phyloP scores from a whole-genome alignment of 768 basidiomycete species.

The Panus rudis region DNA sequence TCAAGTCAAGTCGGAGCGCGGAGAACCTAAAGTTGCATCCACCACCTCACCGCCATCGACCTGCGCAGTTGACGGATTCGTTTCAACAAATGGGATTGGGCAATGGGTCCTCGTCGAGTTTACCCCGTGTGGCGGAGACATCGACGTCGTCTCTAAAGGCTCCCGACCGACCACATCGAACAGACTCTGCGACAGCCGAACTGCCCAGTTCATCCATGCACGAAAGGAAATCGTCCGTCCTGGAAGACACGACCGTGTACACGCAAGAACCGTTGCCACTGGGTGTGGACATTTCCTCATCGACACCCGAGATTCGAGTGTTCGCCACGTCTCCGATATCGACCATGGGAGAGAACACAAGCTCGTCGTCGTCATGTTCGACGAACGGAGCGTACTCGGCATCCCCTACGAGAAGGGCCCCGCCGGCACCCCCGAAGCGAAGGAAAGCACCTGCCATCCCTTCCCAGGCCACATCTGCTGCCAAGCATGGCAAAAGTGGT shows the following conservation, averaged over 20 bases:
- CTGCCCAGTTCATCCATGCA: slow-evolving; percentile 3
- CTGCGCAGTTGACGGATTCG: slow-evolving; percentile 21
- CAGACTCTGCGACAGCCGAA: slow-evolving; percentile 15
- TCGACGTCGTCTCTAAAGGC: slow-evolving; percentile 4
- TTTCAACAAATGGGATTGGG: slow-evolving; percentile 16
- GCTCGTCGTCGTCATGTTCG: slow-evolving; percentile 5
- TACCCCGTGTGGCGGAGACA: slow-evolving; percentile 19
- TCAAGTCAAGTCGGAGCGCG: slow-evolving; percentile 62
- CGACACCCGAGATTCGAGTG: slow-evolving; percentile 7
- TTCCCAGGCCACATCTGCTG: too few species aligned
- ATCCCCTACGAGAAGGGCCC: slow-evolving; percentile 28
- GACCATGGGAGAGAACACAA: background rate
- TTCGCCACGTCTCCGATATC: slow-evolving; percentile 3
- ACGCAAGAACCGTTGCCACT: slow-evolving; percentile 8
- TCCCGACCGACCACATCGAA: slow-evolving; percentile 8
- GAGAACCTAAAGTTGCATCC: slow-evolving; percentile 45
- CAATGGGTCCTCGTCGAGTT: slow-evolving; percentile 25
- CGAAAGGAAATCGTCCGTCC: slow-evolving; percentile 4
- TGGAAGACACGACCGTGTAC: slow-evolving; percentile 9
- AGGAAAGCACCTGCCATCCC: slow-evolving; percentile 71
- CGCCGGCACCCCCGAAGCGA: slow-evolving; percentile 66
- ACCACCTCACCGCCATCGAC: slow-evolving; percentile 31
- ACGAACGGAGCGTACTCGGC: slow-evolving; percentile 9
- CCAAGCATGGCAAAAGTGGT: too few species aligned
- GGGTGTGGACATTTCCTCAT: background rate